These are phyloP conservation scores for Aschersonia sp. DNA, from an alignment of 2,329 filamentous ascomycete species.

Conservation along the genomic window DNA sequence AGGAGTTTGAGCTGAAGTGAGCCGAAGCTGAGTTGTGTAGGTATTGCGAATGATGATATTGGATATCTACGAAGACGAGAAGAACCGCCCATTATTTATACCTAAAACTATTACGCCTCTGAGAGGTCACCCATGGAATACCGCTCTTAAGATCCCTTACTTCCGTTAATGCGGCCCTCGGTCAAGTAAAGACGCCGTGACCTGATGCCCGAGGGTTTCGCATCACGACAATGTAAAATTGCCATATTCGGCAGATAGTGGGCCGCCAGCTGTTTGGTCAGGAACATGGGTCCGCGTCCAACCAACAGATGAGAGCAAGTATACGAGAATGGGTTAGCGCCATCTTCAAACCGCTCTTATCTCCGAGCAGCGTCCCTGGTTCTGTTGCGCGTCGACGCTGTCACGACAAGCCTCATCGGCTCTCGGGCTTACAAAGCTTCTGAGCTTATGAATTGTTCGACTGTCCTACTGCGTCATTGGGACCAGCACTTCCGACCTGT, in stretches of 20 bases:
- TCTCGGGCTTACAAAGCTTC: too few species aligned
- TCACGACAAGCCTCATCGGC: too few species aligned
- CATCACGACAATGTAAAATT: neutral
- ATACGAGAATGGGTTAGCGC: conserved; percentile 2
- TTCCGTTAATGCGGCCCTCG: neutral
- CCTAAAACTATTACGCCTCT: too few species aligned
- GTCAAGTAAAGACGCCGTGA: neutral
- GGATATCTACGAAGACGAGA: too few species aligned
- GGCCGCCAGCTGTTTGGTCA: neutral
- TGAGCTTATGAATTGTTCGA: too few species aligned
- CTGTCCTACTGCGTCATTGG: too few species aligned
- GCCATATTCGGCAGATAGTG: neutral
- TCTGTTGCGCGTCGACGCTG: too few species aligned
- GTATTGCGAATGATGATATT: too few species aligned
- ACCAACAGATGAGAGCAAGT: neutral
- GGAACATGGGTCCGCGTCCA: neutral
- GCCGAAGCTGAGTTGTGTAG: too few species aligned
- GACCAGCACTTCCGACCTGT: too few species aligned
- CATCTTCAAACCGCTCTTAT: neutral
- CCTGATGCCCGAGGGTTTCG: conserved; percentile 15
- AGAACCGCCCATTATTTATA: too few species aligned
- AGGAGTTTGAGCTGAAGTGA: neutral
- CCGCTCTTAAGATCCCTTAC: conserved; percentile 27
- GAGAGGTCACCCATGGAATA: neutral
- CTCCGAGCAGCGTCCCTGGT: neutral